Base-by-base conservation (phyloP, 2,329 filamentous ascomycete genomes). In the Cladosporium sp. region DNA sequence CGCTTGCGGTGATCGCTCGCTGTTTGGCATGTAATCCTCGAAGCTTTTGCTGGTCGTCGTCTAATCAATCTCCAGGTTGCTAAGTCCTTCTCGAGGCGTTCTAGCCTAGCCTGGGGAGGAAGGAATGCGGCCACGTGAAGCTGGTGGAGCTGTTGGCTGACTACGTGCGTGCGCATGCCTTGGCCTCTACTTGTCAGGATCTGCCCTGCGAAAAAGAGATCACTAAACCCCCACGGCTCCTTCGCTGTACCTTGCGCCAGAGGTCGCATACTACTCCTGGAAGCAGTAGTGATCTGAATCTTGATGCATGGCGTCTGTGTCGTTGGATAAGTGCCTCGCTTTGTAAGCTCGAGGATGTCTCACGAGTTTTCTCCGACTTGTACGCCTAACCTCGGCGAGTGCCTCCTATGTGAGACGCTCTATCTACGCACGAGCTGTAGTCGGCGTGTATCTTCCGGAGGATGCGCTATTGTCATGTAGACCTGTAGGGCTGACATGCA, bases 191-290 rank as follows among this genome's bases (percentile, higher is more conserved):
- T 10, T 59, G 32, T 24, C 38, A 59, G 57, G 57, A 59, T 59
- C 26, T 30, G 57, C 36, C 57, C 57, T 59, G 57, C 38, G 41
- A 41, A 41, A 26, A 30, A 36, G 30, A 36, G 57, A 59, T 59
- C 57, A 59, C 57, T 47, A 41, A 47, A 59, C 24, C 38, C 34
- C 26, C 57, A 59, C 57, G 57, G 57, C 38, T 47, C 57, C 21
- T 28, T 28, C 12, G 38, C 24, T 30, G 57, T 59, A 36, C 38
- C 38, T 30, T 59, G 57, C 57, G 24, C 14, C 32, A 15, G 14
- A 47, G 2, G 38, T 3, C 26, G 57, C 34, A 14, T 26, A 44
- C 8, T 11, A 28, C 26, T 28, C 26, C 51, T n/a, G 18, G 15
- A 55, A 55, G 32, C 28, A 55, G 52, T 21, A 55, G 52, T 34